Evolutionary conservation across 1,284 basidiomycete genomes (phyloP).

Genomic region (Tausonia pullulans): DNA sequence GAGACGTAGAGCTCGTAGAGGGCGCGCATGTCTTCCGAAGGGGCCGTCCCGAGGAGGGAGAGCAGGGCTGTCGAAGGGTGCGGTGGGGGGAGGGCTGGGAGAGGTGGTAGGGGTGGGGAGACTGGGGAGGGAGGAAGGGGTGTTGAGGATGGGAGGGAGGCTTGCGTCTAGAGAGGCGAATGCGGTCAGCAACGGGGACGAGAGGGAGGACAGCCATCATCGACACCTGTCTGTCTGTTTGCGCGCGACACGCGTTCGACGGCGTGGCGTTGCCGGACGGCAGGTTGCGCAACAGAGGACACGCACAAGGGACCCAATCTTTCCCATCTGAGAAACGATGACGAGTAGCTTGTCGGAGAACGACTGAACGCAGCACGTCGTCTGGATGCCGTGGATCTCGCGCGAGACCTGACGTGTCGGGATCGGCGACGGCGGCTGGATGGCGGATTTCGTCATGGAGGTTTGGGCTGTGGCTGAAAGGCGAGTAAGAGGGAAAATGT

Average conservation of each 20-base stretch:
- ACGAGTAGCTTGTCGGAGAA: conserved; percentile 62
- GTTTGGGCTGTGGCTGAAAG: no score
- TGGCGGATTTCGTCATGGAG: background rate
- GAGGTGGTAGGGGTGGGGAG: background rate
- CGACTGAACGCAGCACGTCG: conserved; percentile 56
- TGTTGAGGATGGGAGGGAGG: conserved; percentile 51
- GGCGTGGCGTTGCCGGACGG: no score
- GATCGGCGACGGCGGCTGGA: background rate
- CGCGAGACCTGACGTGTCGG: background rate
- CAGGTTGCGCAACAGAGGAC: background rate
- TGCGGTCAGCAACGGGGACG: conserved; percentile 8
- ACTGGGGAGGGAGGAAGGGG: conserved; percentile 29
- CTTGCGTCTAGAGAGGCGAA: conserved; percentile 50
- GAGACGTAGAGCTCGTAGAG: conserved; percentile 65
- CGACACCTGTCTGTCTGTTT: no score
- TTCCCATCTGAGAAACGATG: conserved; percentile 66
- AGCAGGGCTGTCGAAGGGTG: conserved; percentile 59
- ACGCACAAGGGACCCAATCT: conserved; percentile 63
- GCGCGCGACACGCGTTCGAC: no score
- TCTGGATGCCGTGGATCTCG: conserved; percentile 44
- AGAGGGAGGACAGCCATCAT: background rate
- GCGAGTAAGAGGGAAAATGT: no score
- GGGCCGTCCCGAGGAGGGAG: conserved; percentile 52
- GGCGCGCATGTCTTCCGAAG: conserved; percentile 43
- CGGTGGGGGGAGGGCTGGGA: conserved; percentile 44